Evolutionary conservation across 2,329 filamentous ascomycete genomes (phyloP), one percentile per base, ranked within the genome.

Genomic region (Coniochaeta ligniaria): DNA sequence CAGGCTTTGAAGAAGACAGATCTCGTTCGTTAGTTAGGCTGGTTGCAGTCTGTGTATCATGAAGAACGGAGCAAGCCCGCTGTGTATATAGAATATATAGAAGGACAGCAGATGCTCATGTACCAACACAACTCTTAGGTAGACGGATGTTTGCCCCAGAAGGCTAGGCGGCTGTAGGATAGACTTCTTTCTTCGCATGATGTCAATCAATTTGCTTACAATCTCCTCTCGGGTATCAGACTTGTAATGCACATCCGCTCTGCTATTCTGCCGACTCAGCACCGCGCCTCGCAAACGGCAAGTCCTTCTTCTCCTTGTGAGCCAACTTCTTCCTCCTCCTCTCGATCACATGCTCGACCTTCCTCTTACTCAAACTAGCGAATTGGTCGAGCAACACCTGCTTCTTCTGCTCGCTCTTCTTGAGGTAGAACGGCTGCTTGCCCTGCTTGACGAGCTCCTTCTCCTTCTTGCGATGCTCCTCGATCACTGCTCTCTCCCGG

Each of bases 391-490:
- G 80, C 63, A 97, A 78, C 60, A 92, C 80, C 74, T 88, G 80
- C 80, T 94, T 92, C 87, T 95, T 96, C 80, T 95, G 85, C 76
- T 97, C 94, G 70, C 87, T 86, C 78, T 88, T 88, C 84, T 99
- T 99, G 68, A 98, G 78, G 75, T 91, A 98, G 77, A 92, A 99
- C 0, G 95, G 94, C 72, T 83, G 86, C 85, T 97, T 97, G 63
- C 95, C 95, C 77, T 96, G 85, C 68, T 86, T 86, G 58, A 98
- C 87, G 63, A 90, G 77, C 72, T 93, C 89, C 77, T 91, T 92
- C 80, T 99, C 95, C 73, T 87, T 82, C 76, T 84, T 84, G 70
- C 89, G 85, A 76, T 98, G 93, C 73, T 89, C 86, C 52, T 85
- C 80, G 59, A 94, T 69, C 47, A 98, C 77, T 61, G 85, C 83